Evolutionary conservation across 192 early-diverging fungal species (phyloP), one percentile per base, ranked within the genome.

Genomic region (Spizellomyces sp.): DNA sequence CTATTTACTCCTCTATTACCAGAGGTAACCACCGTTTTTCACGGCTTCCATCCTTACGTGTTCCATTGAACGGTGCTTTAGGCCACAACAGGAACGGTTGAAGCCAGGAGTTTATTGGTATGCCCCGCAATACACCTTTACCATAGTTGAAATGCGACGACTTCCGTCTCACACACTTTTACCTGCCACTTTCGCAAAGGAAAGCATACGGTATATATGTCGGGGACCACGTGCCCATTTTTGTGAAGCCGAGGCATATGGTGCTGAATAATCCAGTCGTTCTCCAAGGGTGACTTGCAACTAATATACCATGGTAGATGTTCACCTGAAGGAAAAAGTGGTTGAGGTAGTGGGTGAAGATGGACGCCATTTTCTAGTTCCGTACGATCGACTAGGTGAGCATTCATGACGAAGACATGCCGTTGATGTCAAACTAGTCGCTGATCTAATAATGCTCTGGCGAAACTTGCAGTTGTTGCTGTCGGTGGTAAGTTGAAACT

Each of bases 1-100:
- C 67, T 83, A 27, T 83, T 83, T 71, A 79, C 81, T 45, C 81
- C 81, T 4, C 66, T 83, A 5, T 64, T 83, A 6, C 81, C 81
- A 17, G 81, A 80, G 48, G 78, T 75, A 19, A n/a, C 4, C 44
- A 3, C 27, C 27, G 27, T 3, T 65, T 45, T 57, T 8, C 12
- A 14, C 2, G 8, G 22, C 1, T 14, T 15, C 15, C 17, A 8
- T 55, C 41, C 12, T 19, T 44, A 73, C 4, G 19, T 19, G 41
- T 8, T 64, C 1, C 15, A 41, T 15, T 44, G n/a, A n/a, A 8
- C 14, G 55, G 27, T 36, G 63, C 41, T 48, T 9, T n/a, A 71
- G 71, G 70, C 78, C 4, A 70, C 78, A 56, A 80, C 75, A 6
- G 79, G 79, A 9, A 80, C 79, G 0, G 73, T 77, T 22, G 79